phyloP scores from a whole-genome alignment of 768 basidiomycete genomes.

The Lactarius sanguifluus region DNA sequence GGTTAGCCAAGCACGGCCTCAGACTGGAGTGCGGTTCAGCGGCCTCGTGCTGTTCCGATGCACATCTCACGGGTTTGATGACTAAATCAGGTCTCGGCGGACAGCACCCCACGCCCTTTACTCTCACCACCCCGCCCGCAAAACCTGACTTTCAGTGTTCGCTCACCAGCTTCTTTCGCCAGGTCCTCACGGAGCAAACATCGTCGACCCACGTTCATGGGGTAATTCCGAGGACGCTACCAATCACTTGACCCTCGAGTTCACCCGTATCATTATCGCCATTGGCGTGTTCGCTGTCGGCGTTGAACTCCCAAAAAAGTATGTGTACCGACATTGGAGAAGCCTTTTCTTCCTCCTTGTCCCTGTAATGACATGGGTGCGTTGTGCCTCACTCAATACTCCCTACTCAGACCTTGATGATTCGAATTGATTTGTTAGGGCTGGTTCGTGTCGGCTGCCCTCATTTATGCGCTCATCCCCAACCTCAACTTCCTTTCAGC shows the following conservation, averaged over 20 bases:
- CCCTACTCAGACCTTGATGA: neutral
- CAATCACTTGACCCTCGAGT: constrained; percentile 86
- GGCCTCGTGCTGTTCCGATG: neutral
- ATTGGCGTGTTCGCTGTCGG: constrained; percentile 98
- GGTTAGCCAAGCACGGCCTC: constrained; percentile 1
- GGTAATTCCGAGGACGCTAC: constrained; percentile 47
- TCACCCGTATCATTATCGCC: constrained; percentile 89
- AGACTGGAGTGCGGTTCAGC: neutral
- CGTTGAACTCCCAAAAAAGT: constrained; percentile 95
- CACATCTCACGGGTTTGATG: neutral
- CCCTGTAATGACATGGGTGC: constrained; percentile 82
- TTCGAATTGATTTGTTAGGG: constrained; percentile 49
- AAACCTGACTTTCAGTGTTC: neutral
- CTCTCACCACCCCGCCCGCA: neutral
- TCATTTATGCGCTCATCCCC: constrained; percentile 92
- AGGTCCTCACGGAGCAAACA: constrained; percentile 80
- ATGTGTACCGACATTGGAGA: constrained; percentile 91
- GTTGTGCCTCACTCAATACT: constrained; percentile 34
- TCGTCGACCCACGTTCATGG: constrained; percentile 85
- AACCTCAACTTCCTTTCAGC: constrained; percentile 85
- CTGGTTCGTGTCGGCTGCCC: constrained; percentile 89
- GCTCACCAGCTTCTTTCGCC: constrained; percentile 1
- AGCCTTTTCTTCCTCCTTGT: constrained; percentile 81
- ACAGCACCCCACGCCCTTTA: neutral
- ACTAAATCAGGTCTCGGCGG: neutral